Base-by-base conservation (phyloP, 768 basidiomycete genomes). In the Lactarius vividus region DNA sequence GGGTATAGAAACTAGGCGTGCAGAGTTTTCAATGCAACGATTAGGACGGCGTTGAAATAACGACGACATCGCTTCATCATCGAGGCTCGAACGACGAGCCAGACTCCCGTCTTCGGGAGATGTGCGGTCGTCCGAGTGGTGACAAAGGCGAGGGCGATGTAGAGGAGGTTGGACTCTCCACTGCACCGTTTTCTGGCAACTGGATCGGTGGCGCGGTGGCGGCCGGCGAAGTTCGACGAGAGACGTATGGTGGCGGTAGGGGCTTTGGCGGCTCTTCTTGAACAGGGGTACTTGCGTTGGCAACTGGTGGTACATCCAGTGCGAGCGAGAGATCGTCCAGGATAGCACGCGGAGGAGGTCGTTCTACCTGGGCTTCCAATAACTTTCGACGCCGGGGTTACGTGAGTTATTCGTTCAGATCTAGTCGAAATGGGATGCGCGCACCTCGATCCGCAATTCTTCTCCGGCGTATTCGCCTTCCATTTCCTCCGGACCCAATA, bases 391-490 rank as follows among this genome's bases (percentile, higher is more conserved):
- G 23, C n/a, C 23, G 6, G 16, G 40, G 58, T 26, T 46, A 35
- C 56, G 63, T 44, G 23, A 52, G 11, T 23, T 5, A 31, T 52
- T 20, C n/a, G 60, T 49, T 49, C 13, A n/a, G 18, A 59, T 59
- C 44, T 37, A 57, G 54, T 13, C 13, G 16, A 56, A 65, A 26
- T 59, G 11, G 54, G 65, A 61, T 59, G 37, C 20, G 73, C 83
- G 44, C 65, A 88, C 88, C 82, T 92, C 89, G 71, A 85, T 87
- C 69, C 91, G 85, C 63, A 98, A 78, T 49, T 94, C 92, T 73
- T 98, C 96, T 0, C 94, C 92, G 18, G 86, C 91, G 72, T 88
- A 92, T 71, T 94, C 94, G 0, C 86, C 88, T 71, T 95, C 94
- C 85, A 94, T 91, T 75, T 96, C 93, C 71, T 90, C 92, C 9